Conservation (phyloP, 305 asterid species). For the Fraxinus sp. region DNA sequence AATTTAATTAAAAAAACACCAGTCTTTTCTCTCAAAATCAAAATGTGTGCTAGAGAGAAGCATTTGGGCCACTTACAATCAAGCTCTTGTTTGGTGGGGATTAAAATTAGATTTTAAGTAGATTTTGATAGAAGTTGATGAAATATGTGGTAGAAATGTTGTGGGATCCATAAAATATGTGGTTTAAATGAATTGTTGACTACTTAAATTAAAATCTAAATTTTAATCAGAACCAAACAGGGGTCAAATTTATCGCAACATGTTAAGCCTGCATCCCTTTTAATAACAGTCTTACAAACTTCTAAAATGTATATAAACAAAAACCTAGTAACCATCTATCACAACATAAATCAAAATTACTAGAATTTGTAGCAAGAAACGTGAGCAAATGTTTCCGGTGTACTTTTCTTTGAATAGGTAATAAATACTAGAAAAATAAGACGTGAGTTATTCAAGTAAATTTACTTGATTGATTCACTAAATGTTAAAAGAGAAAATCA, state of each 20-base stretch:
- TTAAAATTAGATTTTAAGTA: no score
- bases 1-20: background rate
- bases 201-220: no score
- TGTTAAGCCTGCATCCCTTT: background rate
- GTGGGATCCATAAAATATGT: no score
- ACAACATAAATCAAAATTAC: background rate
- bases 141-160: no score
- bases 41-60: background rate
- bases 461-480: conserved; percentile 1
- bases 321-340: background rate
- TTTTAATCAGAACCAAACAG: no score
- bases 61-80: background rate
- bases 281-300: background rate
- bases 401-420: background rate
- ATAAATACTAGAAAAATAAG: background rate
- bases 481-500: background rate
- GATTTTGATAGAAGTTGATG: no score
- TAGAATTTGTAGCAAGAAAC: background rate
- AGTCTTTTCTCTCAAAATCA: background rate
- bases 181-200: no score
- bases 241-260: background rate
- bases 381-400: background rate
- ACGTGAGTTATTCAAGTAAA: background rate
- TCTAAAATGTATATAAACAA: background rate
- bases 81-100: no score